Evolutionary conservation across 495 filamentous ascomycete species (phyloP).

Genomic region (Achaetomiella virescens): DNA sequence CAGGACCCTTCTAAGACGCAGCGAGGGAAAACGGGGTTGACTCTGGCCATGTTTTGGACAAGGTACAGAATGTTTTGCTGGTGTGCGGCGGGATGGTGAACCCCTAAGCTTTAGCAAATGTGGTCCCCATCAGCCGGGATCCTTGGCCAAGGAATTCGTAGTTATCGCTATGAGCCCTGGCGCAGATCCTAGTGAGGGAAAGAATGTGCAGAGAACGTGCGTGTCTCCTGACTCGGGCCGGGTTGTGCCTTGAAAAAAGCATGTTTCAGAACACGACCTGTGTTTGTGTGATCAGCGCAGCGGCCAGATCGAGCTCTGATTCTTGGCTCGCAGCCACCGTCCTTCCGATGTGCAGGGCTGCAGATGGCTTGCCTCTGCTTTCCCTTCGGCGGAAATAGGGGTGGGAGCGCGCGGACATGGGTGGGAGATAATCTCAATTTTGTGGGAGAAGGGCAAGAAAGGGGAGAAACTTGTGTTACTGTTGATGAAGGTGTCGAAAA

Average conservation of each 20-base stretch:
- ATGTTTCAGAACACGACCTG: slow-evolving; percentile 8
- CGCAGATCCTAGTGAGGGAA: too few species aligned
- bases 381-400: slow-evolving; percentile 5
- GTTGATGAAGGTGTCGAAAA: background rate
- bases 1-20: too few species aligned
- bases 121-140: too few species aligned
- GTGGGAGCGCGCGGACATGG: background rate
- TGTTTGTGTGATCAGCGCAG: slow-evolving; percentile 1
- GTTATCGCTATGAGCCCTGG: too few species aligned
- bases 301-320: background rate
- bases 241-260: slow-evolving; percentile 2
- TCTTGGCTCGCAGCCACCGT: background rate
- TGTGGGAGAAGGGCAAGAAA: background rate
- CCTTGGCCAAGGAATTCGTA: too few species aligned
- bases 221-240: slow-evolving; percentile 24
- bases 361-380: background rate
- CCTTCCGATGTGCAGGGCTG: background rate
- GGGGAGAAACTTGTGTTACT: background rate
- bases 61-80: too few species aligned
- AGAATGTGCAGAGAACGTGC: background rate
- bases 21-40: too few species aligned
- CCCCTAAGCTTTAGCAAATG: too few species aligned
- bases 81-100: too few species aligned
- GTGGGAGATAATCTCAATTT: too few species aligned
- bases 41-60: too few species aligned